Conservation (phyloP, 164 flowering plant species). For the Aristolochia fimbriata region DNA sequence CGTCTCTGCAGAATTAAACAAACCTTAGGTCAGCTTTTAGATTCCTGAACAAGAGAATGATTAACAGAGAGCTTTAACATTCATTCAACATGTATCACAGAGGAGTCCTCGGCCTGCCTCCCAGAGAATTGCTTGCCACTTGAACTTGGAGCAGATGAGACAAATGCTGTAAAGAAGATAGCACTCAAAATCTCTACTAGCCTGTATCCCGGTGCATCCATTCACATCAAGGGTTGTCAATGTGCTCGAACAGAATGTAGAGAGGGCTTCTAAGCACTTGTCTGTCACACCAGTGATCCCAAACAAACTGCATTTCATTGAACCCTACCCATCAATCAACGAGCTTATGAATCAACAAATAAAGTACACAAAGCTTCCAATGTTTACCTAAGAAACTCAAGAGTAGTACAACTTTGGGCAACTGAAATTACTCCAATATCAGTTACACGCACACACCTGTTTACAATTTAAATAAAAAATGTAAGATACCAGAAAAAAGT, state of each 20-base stretch:
- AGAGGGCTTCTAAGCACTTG: constrained; percentile 67
- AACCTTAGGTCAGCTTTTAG: no score
- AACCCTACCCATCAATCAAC: background rate
- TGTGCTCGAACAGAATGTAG: constrained; percentile 47
- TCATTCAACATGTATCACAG: no score
- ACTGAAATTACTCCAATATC: constrained; percentile 67
- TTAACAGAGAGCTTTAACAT: no score
- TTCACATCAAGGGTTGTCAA: constrained; percentile 88
- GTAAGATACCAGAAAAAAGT: no score
- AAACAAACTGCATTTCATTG: constrained; percentile 55
- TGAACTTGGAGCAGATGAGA: no score
- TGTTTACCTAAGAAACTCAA: constrained; percentile 74
- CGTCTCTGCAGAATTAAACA: constrained; percentile 34
- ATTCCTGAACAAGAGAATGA: no score
- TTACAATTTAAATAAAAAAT: constrained; percentile 1
- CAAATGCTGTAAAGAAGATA: no score
- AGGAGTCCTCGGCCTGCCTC: no score
- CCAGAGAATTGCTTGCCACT: no score
- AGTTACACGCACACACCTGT: constrained; percentile 74
- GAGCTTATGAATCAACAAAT: no score
- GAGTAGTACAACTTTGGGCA: constrained; percentile 65
- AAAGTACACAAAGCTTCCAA: no score
- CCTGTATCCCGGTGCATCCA: constrained; percentile 91
- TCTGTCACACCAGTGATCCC: constrained; percentile 90
- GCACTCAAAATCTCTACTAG: constrained; percentile 6